Base-by-base conservation (phyloP, 352 stramenopile species). In the Globisporangium abappressorium region DNA sequence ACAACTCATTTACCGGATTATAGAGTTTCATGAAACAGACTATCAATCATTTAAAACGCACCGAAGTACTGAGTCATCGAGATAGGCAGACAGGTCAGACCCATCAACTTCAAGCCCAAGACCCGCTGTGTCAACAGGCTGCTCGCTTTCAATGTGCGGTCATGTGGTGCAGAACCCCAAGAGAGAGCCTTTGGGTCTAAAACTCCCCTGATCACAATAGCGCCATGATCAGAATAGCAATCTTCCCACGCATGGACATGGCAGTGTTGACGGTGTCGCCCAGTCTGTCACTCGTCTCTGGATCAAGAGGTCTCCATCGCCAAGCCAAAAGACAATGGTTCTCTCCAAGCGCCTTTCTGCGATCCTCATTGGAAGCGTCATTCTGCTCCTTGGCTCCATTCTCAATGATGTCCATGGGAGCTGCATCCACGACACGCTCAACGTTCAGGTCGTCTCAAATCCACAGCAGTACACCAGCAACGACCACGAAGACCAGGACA, bases 391-490 rank as follows among this genome's bases (percentile, higher is more conserved):
- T 46, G 38, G 38, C 4, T 46, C 38, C 11, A 7, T 46, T 18
- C 38, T 43, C 14, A 46, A 46, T 18, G 38, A 46, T 46, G 53
- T 36, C 14, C 53, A 57, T 57, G 53, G 24, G 18, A 34, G 53
- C n/a, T 57, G 53, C 53, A 22, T 36, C 14, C 53, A 57, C 24
- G 53, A 57, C 53, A 33, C 14, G 3, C 53, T 57, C 53, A 3
- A 57, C 53, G 53, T 57, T 12, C 53, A 34, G 14, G 53, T 22
- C 12, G 9, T 57, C 53, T 4, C 24, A 15, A 57, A 12, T 36
- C 53, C 24, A 5, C 53, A 57, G 24, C 53, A 57, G 53, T 57
- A 57, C 24, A 57, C 24, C 24, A 36, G 24, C 53, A 57, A 33
- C 14, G 20, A 24, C 24, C 47, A 34, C 8, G 53, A 33, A 8